Percentiles rank a stretch among this genome's conserved stretches.
phyloP scores from a whole-genome alignment of 2,329 filamentous ascomycete genomes.

The Didymella sp. region DNA sequence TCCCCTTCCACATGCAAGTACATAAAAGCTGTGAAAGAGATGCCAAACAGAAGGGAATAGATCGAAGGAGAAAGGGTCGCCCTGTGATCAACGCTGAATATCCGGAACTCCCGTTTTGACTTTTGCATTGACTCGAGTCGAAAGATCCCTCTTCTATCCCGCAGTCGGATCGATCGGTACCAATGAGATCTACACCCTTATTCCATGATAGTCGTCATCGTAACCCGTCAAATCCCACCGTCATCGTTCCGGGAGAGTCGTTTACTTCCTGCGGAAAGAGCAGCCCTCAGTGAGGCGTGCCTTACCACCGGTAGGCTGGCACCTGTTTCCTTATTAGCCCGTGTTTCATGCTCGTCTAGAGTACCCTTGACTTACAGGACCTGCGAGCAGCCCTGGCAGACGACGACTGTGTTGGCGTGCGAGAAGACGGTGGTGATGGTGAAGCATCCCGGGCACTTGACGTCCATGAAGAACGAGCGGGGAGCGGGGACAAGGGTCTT shows the following conservation, averaged over 20 bases:
- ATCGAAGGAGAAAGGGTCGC: slow-evolving; percentile 48
- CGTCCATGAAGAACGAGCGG: slow-evolving; percentile 99
- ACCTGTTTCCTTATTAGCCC: slow-evolving; percentile 54
- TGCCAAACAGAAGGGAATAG: slow-evolving; percentile 50
- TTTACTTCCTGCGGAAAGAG: slow-evolving; percentile 99
- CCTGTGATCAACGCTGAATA: slow-evolving; percentile 53
- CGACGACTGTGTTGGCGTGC: slow-evolving; percentile 99
- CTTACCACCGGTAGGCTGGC: slow-evolving; percentile 99
- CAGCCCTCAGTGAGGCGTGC: slow-evolving; percentile 98
- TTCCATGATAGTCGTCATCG: slow-evolving; percentile 49
- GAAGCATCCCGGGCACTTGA: slow-evolving; percentile 99
- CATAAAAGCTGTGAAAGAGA: slow-evolving; percentile 49
- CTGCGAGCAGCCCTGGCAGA: slow-evolving; percentile 98
- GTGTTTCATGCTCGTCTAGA: slow-evolving; percentile 10
- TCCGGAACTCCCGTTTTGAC: slow-evolving; percentile 54
- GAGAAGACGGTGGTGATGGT: slow-evolving; percentile 99
- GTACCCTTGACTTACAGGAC: slow-evolving; percentile 66
- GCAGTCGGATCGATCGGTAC: slow-evolving; percentile 51
- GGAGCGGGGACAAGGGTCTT: slow-evolving; percentile 97
- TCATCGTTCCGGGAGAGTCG: slow-evolving; percentile 40
- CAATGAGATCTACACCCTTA: slow-evolving; percentile 51
- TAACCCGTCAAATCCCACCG: slow-evolving; percentile 46
- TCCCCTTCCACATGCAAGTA: slow-evolving; percentile 54
- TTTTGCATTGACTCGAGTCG: slow-evolving; percentile 52
- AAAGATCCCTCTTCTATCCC: slow-evolving; percentile 55